These are phyloP conservation scores for Cyclostephanos invisitatus DNA, from an alignment of 108 stramenopile genomes.

Conservation along the genomic window DNA sequence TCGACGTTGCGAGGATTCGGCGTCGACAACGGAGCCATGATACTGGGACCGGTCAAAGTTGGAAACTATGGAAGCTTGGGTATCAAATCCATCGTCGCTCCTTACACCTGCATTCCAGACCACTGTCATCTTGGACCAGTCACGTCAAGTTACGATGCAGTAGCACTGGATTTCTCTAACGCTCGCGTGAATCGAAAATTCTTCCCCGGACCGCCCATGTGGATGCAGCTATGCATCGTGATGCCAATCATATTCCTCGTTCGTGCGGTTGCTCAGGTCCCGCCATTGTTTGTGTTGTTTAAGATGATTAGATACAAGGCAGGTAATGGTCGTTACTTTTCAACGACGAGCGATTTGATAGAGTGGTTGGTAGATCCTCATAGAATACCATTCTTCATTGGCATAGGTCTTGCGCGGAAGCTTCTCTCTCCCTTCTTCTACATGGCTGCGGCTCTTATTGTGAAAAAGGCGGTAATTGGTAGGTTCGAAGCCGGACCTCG, in stretches of 20 bases:
- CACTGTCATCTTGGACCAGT: conserved; percentile 50
- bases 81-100: conserved; percentile 61
- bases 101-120: conserved; percentile 49
- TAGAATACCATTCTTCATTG: conserved; percentile 62
- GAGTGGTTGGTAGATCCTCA: conserved; percentile 58
- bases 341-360: conserved; percentile 47
- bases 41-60: conserved; percentile 56
- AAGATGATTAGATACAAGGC: conserved; percentile 35
- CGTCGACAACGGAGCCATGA: conserved; percentile 67
- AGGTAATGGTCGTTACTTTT: conserved; percentile 24
- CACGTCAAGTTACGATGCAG: conserved; percentile 46
- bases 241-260: conserved; percentile 46
- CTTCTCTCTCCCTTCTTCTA: conserved; percentile 49
- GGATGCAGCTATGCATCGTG: conserved; percentile 25
- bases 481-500: conserved; percentile 60
- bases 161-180: conserved; percentile 17
- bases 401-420: conserved; percentile 34
- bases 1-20: conserved; percentile 57
- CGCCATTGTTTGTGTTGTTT: conserved; percentile 49
- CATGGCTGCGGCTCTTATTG: conserved; percentile 52
- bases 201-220: conserved; percentile 46
- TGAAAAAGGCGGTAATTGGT: conserved; percentile 62
- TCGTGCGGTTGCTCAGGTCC: conserved; percentile 48
- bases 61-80: conserved; percentile 54
- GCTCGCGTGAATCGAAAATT: conserved; percentile 37